Evolutionary conservation across 1,284 basidiomycete species (phyloP).

Genomic region (Xanthoconium separans): DNA sequence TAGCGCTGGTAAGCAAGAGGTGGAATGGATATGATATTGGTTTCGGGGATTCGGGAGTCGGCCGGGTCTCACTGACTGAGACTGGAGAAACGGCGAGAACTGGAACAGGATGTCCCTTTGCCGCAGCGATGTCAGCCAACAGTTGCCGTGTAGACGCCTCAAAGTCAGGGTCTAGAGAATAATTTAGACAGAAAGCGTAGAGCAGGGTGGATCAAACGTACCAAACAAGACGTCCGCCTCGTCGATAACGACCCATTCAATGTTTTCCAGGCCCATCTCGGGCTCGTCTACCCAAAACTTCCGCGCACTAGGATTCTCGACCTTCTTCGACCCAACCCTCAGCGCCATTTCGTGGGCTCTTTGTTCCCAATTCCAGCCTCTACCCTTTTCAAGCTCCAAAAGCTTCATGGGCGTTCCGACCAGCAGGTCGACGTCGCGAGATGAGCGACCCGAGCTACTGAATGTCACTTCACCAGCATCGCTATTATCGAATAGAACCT

Average conservation of each 20-base stretch:
- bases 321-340: constrained; percentile 20
- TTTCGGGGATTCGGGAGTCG: constrained; percentile 20
- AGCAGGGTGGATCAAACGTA: constrained; percentile 33
- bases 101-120: constrained; percentile 51
- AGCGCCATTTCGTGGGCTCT: constrained; percentile 28
- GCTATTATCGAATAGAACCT: constrained; percentile 22
- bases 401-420: constrained; percentile 77
- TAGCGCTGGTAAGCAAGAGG: constrained; percentile 82
- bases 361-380: constrained; percentile 60
- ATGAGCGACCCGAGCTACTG: constrained; percentile 9
- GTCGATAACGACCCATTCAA: constrained; percentile 87
- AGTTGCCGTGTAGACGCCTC: constrained; percentile 65
- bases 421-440: constrained; percentile 63
- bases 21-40: constrained; percentile 66
- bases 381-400: constrained; percentile 68
- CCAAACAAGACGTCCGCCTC: constrained; percentile 91
- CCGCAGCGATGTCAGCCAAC: constrained; percentile 66
- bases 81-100: constrained; percentile 25
- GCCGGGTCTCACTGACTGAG: constrained; percentile 11
- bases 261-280: constrained; percentile 56
- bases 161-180: constrained; percentile 66
- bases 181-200: background rate
- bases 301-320: constrained; percentile 20
- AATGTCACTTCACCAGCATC: constrained; percentile 16
- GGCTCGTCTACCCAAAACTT: constrained; percentile 43